phyloP scores from a whole-genome alignment of 495 filamentous ascomycete genomes.

The Podospora pseudoanserina region DNA sequence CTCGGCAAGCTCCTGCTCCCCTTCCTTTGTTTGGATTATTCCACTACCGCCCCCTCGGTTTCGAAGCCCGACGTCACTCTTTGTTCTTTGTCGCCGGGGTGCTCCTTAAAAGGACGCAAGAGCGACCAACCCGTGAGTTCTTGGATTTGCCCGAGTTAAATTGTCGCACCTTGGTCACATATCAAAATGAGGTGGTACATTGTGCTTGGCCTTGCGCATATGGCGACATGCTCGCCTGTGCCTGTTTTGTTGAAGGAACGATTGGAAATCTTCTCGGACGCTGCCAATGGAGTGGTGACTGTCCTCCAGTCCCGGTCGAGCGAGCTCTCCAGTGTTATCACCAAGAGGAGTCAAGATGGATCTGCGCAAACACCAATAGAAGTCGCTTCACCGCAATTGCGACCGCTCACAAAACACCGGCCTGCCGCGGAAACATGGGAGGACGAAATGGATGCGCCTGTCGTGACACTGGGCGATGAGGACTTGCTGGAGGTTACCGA shows the following conservation, averaged over 20 bases:
- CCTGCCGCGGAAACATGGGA: background rate
- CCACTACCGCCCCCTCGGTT: background rate
- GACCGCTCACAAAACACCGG: conserved; percentile 12
- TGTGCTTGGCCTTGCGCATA: conserved; percentile 19
- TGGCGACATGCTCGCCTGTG: conserved; percentile 22
- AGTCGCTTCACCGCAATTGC: background rate
- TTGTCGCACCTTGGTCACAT: background rate
- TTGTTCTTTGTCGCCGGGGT: background rate
- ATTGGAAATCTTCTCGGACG: conserved; percentile 8
- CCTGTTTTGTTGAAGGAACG: background rate
- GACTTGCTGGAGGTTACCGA: conserved; percentile 13
- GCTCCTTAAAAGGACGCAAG: background rate
- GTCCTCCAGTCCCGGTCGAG: conserved; percentile 1
- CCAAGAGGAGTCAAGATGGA: background rate
- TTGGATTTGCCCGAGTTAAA: too few species aligned
- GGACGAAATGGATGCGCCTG: background rate
- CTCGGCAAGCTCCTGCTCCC: background rate
- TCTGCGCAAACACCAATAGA: background rate
- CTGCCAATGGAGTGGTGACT: conserved; percentile 1
- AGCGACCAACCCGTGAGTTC: background rate
- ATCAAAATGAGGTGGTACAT: conserved; percentile 25
- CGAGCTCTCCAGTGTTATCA: background rate
- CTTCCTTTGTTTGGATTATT: background rate
- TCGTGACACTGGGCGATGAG: conserved; percentile 16
- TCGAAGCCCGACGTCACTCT: background rate